Base-by-base conservation (phyloP, 2,329 filamentous ascomycete species). In the Stagonosporopsis chrysanthemi region DNA sequence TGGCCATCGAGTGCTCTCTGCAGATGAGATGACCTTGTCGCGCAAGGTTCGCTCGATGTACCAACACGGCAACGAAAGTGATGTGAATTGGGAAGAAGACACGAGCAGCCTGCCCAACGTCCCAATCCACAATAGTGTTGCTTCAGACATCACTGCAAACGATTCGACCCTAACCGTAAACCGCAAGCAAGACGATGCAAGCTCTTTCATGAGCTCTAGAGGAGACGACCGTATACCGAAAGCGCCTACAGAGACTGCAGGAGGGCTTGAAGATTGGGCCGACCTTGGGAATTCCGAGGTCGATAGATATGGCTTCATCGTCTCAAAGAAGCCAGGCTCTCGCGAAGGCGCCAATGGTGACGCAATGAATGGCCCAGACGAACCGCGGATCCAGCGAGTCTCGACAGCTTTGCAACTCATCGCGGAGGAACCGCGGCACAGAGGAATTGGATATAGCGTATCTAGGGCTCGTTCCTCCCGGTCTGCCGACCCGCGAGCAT, bases 221-320 rank as follows among this genome's bases (percentile, higher is more conserved):
- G 63, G 62, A 29, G 67, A 57, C 44, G 70, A 65, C 46, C 62
- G 51, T 29, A 80, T 82, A 54, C 74, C 77, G 46, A 79, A 82
- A 62, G 83, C 87, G 61, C 77, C 81, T 11, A 77, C 80, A 46
- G 86, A 88, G 72, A 73, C 84, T 29, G 86, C 86, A 22, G 86
- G 86, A 7, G 86, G 86, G 2, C 81, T 88, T 45, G 86, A 89
- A 62, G 86, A 88, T 63, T 89, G 86, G 86, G 80, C 84, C 58
- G 81, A 88, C 70, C 75, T 89, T 11, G 78, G 83, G 17, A 83
- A 80, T 6, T 82, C 77, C 14, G 82, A 87, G 60, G 85, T 88
- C 3, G 86, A 89, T 70, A 80, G 86, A 57, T 89, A 88, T 69
- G 86, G 86, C 9, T 89, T 89, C 74, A 88, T 89, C 58, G 71